phyloP scores from a whole-genome alignment of 805 yeast species.

The Kluyveromyces siamensis region DNA sequence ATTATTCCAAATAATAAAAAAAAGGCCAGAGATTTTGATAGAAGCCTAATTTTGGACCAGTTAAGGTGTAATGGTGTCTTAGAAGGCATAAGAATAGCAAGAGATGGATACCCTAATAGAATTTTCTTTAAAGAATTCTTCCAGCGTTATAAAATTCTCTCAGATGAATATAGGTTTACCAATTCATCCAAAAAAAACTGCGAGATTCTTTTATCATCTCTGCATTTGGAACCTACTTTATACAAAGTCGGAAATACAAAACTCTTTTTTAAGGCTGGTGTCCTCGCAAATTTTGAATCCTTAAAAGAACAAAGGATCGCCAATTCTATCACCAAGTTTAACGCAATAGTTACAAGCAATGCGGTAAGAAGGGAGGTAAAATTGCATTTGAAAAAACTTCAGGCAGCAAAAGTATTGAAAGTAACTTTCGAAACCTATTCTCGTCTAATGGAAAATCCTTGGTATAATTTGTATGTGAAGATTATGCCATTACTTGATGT shows the following conservation, averaged over 20 bases:
- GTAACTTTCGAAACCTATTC: slow-evolving; percentile 48
- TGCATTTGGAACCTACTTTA: slow-evolving; percentile 62
- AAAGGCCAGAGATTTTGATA: slow-evolving; percentile 62
- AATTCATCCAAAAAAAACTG: slow-evolving; percentile 56
- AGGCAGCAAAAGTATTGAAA: slow-evolving; percentile 63
- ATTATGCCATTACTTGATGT: slow-evolving; percentile 70
- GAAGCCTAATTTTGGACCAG: slow-evolving; percentile 73
- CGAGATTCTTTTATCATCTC: slow-evolving; percentile 53
- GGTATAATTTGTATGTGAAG: slow-evolving; percentile 68
- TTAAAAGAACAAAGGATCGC: slow-evolving; percentile 59
- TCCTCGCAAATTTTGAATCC: slow-evolving; percentile 80
- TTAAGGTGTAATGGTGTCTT: slow-evolving; percentile 93
- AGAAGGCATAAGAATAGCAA: slow-evolving; percentile 94
- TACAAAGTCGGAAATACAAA: slow-evolving; percentile 90
- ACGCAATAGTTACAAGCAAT: slow-evolving; percentile 59
- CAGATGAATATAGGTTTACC: slow-evolving; percentile 36
- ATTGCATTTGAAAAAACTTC: slow-evolving; percentile 45
- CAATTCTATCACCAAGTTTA: slow-evolving; percentile 48
- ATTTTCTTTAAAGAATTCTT: slow-evolving; percentile 75
- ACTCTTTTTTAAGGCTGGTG: slow-evolving; percentile 93
- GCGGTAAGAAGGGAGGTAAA: slow-evolving; percentile 41
- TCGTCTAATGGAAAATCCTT: slow-evolving; percentile 46
- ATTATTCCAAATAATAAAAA: slow-evolving; percentile 82
- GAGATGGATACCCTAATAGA: slow-evolving; percentile 95
- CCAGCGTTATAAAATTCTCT: slow-evolving; percentile 63